A percentile compares a stretch with the other conserved stretches of the same genome.
Evolutionary conservation across 169 alveolate genomes (phyloP).

Genomic region (Plasmodium sp.): DNA sequence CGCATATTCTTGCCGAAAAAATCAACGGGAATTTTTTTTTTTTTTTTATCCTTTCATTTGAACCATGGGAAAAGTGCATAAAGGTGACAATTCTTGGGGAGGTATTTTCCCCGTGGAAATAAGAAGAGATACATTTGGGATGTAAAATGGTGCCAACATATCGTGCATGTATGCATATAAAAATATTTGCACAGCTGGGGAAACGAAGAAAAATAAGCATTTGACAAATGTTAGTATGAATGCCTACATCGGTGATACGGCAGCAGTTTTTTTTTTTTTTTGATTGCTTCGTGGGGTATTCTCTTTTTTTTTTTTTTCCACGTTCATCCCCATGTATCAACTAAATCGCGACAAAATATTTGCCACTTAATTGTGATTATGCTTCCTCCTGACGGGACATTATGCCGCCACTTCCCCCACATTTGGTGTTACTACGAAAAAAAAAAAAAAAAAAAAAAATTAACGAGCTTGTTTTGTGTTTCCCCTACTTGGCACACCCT

Average conservation of each 20-base stretch:
- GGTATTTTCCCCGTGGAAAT: not conserved
- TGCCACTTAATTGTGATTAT: not conserved
- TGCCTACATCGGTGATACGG: not conserved
- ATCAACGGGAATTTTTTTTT: not conserved
- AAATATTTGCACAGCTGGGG: not conserved
- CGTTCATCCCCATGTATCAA: not conserved
- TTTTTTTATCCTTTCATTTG: not conserved
- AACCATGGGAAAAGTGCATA: not conserved
- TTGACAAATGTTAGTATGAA: not conserved
- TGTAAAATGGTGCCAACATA: not conserved
- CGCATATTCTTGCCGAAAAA: not conserved
- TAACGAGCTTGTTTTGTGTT: not conserved
- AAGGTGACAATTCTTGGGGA: not conserved
- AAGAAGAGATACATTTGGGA: not conserved
- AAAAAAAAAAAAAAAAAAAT: not conserved
- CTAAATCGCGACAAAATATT: not conserved
- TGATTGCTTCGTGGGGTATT: not conserved
- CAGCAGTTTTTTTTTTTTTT: not conserved
- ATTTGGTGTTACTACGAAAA: not conserved
- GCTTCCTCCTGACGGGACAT: not conserved
- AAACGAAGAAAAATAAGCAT: not conserved
- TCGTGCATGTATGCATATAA: not conserved
- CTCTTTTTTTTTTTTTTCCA: not conserved
- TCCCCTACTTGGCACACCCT: not conserved
- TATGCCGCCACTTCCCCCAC: not conserved